Conservation (phyloP, 768 basidiomycete species). For the Amanita jacksonii region DNA sequence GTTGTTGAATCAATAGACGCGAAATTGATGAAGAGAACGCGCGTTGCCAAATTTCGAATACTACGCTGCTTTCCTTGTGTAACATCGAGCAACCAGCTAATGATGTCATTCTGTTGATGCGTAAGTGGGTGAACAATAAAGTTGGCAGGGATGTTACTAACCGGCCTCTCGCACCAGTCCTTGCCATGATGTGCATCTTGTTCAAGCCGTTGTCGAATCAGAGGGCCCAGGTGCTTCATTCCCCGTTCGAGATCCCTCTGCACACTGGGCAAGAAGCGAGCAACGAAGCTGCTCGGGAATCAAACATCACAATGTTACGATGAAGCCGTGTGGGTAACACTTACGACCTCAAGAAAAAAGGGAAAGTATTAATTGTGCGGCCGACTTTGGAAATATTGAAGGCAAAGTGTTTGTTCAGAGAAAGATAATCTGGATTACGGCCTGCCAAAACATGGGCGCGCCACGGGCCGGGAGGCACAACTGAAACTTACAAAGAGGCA, state of each 20-base stretch:
- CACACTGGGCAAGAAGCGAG: constrained; percentile 9
- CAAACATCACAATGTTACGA: neutral
- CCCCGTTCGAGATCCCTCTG: constrained; percentile 9
- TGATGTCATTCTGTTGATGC: constrained; percentile 30
- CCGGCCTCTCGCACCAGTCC: constrained; percentile 23
- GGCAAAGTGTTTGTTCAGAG: constrained; percentile 13
- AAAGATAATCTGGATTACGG: constrained; percentile 15
- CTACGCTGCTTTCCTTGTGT: constrained; percentile 21
- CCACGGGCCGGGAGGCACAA: neutral
- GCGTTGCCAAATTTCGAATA: constrained; percentile 21
- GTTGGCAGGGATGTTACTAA: constrained; percentile 7
- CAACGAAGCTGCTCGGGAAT: constrained; percentile 11
- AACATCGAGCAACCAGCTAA: constrained; percentile 37
- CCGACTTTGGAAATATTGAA: constrained; percentile 13
- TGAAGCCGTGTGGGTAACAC: neutral
- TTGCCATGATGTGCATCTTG: constrained; percentile 17
- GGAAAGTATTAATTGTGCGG: constrained; percentile 17
- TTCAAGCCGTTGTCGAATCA: constrained; percentile 18
- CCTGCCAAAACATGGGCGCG: constrained; percentile 10
- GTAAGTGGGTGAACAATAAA: neutral
- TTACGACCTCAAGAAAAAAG: constrained; percentile 18
- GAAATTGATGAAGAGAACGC: constrained; percentile 32
- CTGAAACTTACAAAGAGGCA: constrained; percentile 18
- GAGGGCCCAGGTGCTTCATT: constrained; percentile 18
- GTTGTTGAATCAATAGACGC: constrained; percentile 34